Conservation (phyloP, 805 yeast species). For the Cyberlindnera maritima region DNA sequence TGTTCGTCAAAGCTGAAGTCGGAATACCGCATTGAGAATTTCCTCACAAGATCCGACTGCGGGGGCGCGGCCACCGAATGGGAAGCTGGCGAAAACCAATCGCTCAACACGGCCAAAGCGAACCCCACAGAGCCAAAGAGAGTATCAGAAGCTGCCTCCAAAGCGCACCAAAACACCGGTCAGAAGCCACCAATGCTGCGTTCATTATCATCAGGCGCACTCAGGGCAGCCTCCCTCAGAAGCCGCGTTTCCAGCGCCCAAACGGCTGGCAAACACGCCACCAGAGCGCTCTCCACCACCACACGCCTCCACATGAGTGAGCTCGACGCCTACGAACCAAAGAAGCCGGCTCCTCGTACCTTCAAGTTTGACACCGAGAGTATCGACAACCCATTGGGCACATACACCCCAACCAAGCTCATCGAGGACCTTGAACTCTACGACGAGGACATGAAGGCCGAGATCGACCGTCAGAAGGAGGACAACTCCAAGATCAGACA, state of each 20-base stretch:
- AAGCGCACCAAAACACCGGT: no score
- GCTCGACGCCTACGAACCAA: conserved; percentile 24
- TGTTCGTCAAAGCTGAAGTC: no score
- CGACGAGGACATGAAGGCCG: conserved; percentile 34
- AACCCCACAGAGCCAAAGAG: background rate
- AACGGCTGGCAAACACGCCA: background rate
- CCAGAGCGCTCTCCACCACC: conserved; percentile 5
- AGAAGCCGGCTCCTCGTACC: conserved; percentile 18
- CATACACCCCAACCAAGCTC: conserved; percentile 27
- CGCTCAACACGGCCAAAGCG: background rate
- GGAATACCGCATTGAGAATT: no score
- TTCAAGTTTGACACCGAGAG: conserved; percentile 20
- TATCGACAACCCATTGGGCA: conserved; percentile 42
- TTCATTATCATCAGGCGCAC: background rate
- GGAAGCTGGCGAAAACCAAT: conserved; percentile 8
- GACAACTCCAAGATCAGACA: conserved; percentile 60
- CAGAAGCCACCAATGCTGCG: background rate
- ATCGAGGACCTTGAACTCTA: conserved; percentile 32
- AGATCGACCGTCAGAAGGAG: conserved; percentile 24
- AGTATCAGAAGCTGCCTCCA: background rate
- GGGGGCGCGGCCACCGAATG: background rate
- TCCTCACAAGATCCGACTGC: background rate
- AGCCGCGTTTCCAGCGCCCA: background rate
- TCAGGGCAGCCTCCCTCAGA: background rate
- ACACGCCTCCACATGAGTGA: conserved; percentile 14